These are phyloP conservation scores for Platanthera guangdongensis DNA, from an alignment of 106 monocot genomes.

Conservation along the genomic window DNA sequence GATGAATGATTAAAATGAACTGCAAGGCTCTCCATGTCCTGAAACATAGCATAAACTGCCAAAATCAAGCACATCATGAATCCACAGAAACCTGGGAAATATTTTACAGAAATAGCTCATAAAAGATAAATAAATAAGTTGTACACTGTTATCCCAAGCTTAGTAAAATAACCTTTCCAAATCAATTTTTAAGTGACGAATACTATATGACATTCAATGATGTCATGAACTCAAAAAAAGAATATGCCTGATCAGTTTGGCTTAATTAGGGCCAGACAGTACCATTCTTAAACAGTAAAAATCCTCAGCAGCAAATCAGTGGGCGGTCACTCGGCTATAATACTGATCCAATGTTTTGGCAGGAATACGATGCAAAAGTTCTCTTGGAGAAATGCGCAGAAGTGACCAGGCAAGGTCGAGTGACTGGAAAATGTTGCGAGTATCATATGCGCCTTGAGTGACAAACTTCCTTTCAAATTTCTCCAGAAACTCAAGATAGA, in stretches of 20 bases:
- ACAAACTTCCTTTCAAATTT: conserved; percentile 97
- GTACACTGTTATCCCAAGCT: not conserved
- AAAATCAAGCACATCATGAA: too few species aligned
- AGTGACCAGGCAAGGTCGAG: conserved; percentile 90
- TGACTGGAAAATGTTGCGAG: conserved; percentile 95
- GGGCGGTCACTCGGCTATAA: conserved; percentile 62
- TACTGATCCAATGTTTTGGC: conserved; percentile 89
- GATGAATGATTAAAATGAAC: too few species aligned
- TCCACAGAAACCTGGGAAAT: too few species aligned
- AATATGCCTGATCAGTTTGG: not conserved
- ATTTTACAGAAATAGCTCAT: not conserved
- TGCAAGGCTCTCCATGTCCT: too few species aligned
- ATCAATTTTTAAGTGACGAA: not conserved
- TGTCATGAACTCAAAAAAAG: not conserved
- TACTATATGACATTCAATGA: not conserved
- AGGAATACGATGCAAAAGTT: conserved; percentile 97
- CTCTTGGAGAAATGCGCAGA: conserved; percentile 91
- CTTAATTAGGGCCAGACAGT: too few species aligned
- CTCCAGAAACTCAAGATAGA: conserved; percentile 91
- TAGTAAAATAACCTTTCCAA: not conserved
- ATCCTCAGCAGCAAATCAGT: conserved; percentile 17
- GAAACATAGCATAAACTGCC: too few species aligned
- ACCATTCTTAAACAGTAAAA: not conserved
- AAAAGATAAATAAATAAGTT: not conserved
- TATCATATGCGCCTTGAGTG: conserved; percentile 87